Base-by-base conservation (phyloP, 441 rosid species). In the Adansonia grandidieri region DNA sequence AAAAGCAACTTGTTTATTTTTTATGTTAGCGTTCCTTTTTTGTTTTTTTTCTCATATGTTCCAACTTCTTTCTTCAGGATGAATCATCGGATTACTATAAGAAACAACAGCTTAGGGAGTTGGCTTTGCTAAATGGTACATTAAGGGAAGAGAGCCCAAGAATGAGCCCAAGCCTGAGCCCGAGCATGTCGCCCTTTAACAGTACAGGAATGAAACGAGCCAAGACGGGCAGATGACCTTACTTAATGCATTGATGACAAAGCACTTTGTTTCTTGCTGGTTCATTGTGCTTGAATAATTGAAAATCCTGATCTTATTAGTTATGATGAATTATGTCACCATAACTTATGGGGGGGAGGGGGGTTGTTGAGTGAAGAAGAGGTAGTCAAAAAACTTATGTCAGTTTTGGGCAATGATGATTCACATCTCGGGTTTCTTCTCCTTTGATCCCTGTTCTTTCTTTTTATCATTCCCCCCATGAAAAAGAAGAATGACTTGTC, bases 111-210 rank as follows among this genome's bases (percentile, higher is more conserved):
- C 86, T 94, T 62, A 85, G 94, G 86, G 99, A 94, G 85, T 61
- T 96, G 81, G 98, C 98, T 1, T 78, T 89, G 85, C 79, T 96
- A 56, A 96, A 96, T 69, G 92, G 97, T 71, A 96, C 96, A 2
- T 80, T 92, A n/a, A 90, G 97, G 80, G 97, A 94, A 87, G 98
- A 96, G 79, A 91, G 93, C 75, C 97, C 96, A 0, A 92, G 96
- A 83, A 91, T 94, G 95, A 95, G 95, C 75, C 97, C 96, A 0
- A 92, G 95, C 83, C 90, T 94, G 95, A 95, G 95, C 75, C 97
- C 95, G 0, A 93, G 97, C 85, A 91, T 92, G 96, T 92, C 97
- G 0, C 98, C 98, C 28, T 91, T 92, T 80, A 91, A 89, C 82
- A 86, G 78, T 66, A 73, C 89, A 7, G 92, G 93, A 74, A 79